Percentiles rank a stretch among this genome's conserved stretches.
Evolutionary conservation across 306 rosid species (phyloP).

Genomic region (Benincasa hispida): DNA sequence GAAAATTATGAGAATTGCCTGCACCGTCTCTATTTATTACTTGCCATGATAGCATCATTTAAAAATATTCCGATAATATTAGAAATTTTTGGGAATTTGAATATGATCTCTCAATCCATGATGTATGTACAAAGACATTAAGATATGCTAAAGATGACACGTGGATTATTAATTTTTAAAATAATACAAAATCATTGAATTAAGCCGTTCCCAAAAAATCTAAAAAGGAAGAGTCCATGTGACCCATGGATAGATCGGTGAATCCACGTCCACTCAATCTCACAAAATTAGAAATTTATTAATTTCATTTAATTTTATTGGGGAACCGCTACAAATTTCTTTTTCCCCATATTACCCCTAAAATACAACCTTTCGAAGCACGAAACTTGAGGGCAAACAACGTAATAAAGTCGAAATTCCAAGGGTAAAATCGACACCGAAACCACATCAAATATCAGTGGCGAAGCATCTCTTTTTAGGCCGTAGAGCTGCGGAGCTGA

Average conservation of each 20-base stretch:
- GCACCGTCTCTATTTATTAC: too few relatives aligned
- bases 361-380: not conserved
- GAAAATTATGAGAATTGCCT: too few relatives aligned
- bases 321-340: not conserved
- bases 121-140: not conserved
- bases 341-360: not conserved
- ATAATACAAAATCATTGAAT: not conserved
- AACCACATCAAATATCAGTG: slow-evolving; percentile 1
- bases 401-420: not conserved
- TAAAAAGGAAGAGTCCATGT: slow-evolving; percentile 3
- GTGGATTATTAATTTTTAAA: not conserved
- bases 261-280: slow-evolving; percentile 3
- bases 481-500: not conserved
- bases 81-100: too few relatives aligned
- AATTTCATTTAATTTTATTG: not conserved
- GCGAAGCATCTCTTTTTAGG: not conserved
- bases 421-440: not conserved
- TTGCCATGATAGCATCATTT: too few relatives aligned
- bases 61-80: too few relatives aligned
- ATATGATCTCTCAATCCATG: too few relatives aligned
- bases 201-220: not conserved
- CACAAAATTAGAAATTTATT: not conserved
- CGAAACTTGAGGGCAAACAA: not conserved
- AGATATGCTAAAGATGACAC: not conserved
- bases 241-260: slow-evolving; percentile 1